A percentile compares a stretch with the other conserved stretches of the same genome.
Evolutionary conservation across 2,329 filamentous ascomycete genomes (phyloP).

Genomic region (Plectosphaerella sp.): DNA sequence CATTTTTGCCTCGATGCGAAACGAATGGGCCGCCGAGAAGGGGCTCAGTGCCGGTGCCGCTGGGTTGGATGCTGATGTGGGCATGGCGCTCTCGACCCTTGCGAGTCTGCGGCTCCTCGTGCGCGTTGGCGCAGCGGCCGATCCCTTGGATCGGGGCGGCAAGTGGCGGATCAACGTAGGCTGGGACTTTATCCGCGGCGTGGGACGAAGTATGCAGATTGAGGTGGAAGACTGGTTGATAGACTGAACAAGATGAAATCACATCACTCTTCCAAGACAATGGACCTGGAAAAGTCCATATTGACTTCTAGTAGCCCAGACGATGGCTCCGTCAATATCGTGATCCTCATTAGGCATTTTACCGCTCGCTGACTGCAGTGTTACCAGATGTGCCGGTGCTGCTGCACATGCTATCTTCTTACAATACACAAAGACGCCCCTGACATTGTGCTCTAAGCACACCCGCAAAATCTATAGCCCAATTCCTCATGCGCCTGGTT

Average conservation of each 20-base stretch:
- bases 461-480: neutral
- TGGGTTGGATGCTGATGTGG: slow-evolving; percentile 50
- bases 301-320: no score
- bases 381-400: no score
- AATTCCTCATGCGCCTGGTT: neutral
- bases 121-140: slow-evolving; percentile 56
- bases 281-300: no score
- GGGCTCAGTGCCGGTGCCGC: slow-evolving; percentile 17
- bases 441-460: neutral
- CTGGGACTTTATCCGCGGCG: slow-evolving; percentile 68
- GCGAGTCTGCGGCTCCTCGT: slow-evolving; percentile 66
- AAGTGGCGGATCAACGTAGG: slow-evolving; percentile 76
- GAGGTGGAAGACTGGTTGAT: slow-evolving; percentile 74
- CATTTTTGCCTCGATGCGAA: slow-evolving; percentile 65
- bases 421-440: no score
- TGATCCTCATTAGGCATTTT: no score
- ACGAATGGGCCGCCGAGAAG: slow-evolving; percentile 42
- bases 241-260: slow-evolving; percentile 38
- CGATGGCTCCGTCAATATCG: no score
- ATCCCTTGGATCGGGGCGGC: slow-evolving; percentile 63
- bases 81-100: slow-evolving; percentile 66
- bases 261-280: no score
- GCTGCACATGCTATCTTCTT: no score
- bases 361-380: no score
- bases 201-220: slow-evolving; percentile 72